Evolutionary conservation across 2,329 filamentous ascomycete species (phyloP), one percentile per base, ranked within the genome.

Genomic region (Ophiostoma montium): DNA sequence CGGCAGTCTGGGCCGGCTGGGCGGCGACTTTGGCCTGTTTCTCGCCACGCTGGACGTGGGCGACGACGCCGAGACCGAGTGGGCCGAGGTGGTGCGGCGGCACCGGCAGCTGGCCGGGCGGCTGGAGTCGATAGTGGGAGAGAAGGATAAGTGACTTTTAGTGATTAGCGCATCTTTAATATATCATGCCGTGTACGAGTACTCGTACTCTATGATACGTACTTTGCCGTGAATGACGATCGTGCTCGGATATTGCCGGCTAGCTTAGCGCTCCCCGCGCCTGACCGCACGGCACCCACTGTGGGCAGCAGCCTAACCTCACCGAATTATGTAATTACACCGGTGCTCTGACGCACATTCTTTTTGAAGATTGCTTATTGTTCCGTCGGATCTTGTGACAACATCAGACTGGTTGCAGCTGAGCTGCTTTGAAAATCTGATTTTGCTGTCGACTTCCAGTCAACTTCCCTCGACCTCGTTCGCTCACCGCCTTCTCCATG

Each of bases 21-120:
- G 92, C 2, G 89, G 86, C 1, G 92, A 98, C 63, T 98, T 98
- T 65, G 84, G 89, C 50, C 76, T 95, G 69, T 77, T 95, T 55
- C 72, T 96, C 51, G 86, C 88, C 32, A 76, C 74, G 48, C 68
- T 76, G 39, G 71, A 62, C 53, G 60, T 56, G 57, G 69, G 59
- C 15, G 62, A 62, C 21, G 67, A 67, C 19, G 71, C 71, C 1
- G 70, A 76, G 46, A 68, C 75, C 53, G 80, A 95, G 64, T 95
- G 89, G 89, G 84, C 88, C 35, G 84, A 89, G 52, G 77, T 94
- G 32, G 87, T 94, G 63, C 86, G 84, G 64, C 85, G 90, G 56
- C 90, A 95, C 67, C 79, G 86, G 39, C 74, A 89, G 12, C 72
- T 95, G 59, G 87, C 89, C 16, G 86, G 87, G 10, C 78, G 86